Conservation (phyloP, 2,329 filamentous ascomycete species). For the Colletotrichum sp. region DNA sequence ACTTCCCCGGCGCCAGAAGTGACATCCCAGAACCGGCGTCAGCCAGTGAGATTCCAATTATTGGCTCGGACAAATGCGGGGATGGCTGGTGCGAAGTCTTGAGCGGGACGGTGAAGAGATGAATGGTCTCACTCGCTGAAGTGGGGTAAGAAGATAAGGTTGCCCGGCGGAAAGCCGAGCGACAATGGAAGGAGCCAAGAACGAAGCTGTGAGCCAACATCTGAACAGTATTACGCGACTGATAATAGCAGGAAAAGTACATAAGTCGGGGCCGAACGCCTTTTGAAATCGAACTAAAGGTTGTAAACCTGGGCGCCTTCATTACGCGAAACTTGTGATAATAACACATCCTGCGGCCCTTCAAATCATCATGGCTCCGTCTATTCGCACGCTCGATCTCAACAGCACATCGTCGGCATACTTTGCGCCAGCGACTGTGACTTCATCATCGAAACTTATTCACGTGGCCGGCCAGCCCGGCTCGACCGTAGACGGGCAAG, state of each 20-base stretch:
- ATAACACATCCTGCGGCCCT: neutral
- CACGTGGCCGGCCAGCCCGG: slow-evolving; percentile 42
- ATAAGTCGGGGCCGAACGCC: neutral
- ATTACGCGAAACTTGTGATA: neutral
- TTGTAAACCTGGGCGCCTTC: neutral
- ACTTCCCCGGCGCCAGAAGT: neutral
- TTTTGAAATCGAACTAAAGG: neutral
- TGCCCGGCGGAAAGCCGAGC: neutral
- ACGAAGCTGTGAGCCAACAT: neutral
- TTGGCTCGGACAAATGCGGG: neutral
- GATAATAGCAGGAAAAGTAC: neutral
- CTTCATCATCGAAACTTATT: slow-evolving; percentile 21
- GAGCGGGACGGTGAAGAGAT: neutral
- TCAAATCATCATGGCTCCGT: neutral
- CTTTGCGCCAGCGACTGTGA: slow-evolving; percentile 26
- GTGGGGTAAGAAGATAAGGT: neutral
- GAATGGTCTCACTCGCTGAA: neutral
- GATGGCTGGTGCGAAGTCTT: neutral
- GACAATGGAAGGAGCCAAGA: neutral
- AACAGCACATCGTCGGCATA: slow-evolving; percentile 21
- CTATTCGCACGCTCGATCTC: slow-evolving; percentile 17
- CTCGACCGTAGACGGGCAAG: slow-evolving; percentile 30
- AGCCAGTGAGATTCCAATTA: neutral
- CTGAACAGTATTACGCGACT: neutral
- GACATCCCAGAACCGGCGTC: neutral